These are phyloP conservation scores for Dichomitus squalens DNA, from an alignment of 1,284 basidiomycete genomes.

Conservation along the genomic window DNA sequence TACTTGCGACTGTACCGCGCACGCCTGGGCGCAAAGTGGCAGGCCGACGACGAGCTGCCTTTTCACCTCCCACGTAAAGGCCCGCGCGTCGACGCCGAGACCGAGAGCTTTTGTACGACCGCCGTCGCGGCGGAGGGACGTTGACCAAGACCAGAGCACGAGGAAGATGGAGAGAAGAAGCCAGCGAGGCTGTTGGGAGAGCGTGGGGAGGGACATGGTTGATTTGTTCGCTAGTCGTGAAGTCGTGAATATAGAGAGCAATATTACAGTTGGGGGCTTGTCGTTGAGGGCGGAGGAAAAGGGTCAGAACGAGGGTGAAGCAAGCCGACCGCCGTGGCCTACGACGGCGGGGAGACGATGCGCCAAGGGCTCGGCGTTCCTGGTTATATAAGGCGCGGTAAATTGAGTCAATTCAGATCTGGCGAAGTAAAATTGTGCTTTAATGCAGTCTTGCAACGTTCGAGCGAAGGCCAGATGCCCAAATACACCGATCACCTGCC, in stretches of 20 bases:
- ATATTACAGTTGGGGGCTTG: too few relatives aligned
- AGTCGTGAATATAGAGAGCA: neutral
- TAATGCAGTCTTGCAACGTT: neutral
- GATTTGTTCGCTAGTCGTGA: conserved; percentile 1
- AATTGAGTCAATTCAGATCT: neutral
- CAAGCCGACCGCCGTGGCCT: too few relatives aligned
- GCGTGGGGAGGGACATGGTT: conserved; percentile 1
- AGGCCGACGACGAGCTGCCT: conserved; percentile 10
- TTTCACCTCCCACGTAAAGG: neutral
- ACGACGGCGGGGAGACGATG: too few relatives aligned
- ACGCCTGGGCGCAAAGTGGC: conserved; percentile 11
- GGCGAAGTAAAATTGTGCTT: neutral
- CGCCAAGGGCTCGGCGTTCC: neutral
- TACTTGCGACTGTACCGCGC: conserved; percentile 9
- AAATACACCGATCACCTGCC: neutral
- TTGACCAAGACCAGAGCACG: conserved; percentile 23
- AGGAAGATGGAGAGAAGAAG: conserved; percentile 24
- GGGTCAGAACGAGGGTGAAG: neutral
- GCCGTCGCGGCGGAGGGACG: conserved; percentile 13
- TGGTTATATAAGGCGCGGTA: neutral
- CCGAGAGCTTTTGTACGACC: conserved; percentile 10
- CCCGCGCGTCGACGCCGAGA: conserved; percentile 23
- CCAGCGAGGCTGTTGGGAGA: conserved; percentile 23
- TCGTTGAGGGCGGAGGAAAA: neutral
- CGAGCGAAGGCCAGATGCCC: neutral